Evolutionary conservation across 140 eudicot species (phyloP).

Genomic region (Stevia rebaudiana): DNA sequence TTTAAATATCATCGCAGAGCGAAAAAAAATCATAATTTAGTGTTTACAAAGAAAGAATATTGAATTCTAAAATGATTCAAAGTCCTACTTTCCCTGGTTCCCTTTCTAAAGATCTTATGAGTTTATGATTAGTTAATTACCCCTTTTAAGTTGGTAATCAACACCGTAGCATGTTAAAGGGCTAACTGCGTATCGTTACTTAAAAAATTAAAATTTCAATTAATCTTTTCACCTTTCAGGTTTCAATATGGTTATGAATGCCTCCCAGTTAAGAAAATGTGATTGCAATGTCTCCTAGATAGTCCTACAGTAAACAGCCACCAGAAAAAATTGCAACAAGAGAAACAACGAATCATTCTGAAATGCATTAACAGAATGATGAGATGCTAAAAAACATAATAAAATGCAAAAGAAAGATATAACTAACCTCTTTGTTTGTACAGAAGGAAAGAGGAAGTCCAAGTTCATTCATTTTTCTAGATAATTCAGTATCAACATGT

Average conservation of each 20-base stretch:
- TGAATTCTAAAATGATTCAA: slow-evolving; percentile 10
- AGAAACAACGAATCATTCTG: slow-evolving; percentile 26
- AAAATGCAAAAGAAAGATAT: not conserved
- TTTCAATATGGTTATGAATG: slow-evolving; percentile 24
- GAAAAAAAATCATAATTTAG: not conserved
- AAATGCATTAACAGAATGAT: slow-evolving; percentile 1
- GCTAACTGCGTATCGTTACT: slow-evolving; percentile 3
- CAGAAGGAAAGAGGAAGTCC: slow-evolving; percentile 87
- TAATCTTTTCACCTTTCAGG: slow-evolving; percentile 22
- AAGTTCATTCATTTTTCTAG: slow-evolving; percentile 50
- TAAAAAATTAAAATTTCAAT: not conserved
- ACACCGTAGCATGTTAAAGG: not conserved
- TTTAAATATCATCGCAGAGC: not conserved
- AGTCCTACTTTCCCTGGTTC: not conserved
- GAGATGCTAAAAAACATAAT: not conserved
- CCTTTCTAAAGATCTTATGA: slow-evolving; percentile 1
- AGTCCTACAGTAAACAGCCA: slow-evolving; percentile 17
- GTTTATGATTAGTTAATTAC: too few relatives aligned
- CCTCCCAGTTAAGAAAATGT: slow-evolving; percentile 25
- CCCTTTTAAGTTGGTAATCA: not conserved
- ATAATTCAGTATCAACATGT: slow-evolving; percentile 46
- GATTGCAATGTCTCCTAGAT: slow-evolving; percentile 31
- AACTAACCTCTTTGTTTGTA: slow-evolving; percentile 70
- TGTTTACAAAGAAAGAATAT: not conserved
- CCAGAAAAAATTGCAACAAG: slow-evolving; percentile 15